Conservation (phyloP, 176 grass and related monocot species). For the Puya raimondii region DNA sequence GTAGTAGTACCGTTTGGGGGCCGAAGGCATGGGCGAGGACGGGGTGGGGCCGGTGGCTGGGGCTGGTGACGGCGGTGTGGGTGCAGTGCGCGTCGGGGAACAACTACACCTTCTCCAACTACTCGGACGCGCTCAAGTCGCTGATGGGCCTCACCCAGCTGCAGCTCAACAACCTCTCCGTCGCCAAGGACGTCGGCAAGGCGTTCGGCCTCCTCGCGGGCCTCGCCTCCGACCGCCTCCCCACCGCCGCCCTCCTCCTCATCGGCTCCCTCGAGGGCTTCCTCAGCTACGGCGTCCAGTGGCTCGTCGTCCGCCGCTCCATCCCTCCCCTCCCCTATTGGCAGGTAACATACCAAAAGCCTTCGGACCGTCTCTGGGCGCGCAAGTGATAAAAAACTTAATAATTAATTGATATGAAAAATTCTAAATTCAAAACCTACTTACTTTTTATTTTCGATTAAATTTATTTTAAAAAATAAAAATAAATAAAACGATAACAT, state of each 20-base stretch:
- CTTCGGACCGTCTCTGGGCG: not conserved
- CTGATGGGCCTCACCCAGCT: conserved; percentile 90
- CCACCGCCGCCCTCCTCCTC: conserved; percentile 73
- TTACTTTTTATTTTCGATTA: too few relatives aligned
- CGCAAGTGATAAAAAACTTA: too few relatives aligned
- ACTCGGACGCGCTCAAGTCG: conserved; percentile 70
- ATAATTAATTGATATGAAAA: too few relatives aligned
- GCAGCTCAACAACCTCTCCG: conserved; percentile 85
- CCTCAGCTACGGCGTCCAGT: conserved; percentile 81
- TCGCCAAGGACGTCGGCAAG: conserved; percentile 98
- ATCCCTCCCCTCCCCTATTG: conserved; percentile 74
- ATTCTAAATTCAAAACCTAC: too few relatives aligned
- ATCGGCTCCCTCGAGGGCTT: conserved; percentile 75
- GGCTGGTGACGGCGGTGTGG: conserved; percentile 86
- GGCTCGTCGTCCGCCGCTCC: conserved; percentile 55
- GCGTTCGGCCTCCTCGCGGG: conserved; percentile 89
- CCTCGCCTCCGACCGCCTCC: conserved; percentile 73
- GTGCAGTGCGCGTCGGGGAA: conserved; percentile 99
- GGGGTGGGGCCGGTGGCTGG: conserved; percentile 62
- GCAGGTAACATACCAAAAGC: conserved; percentile 35
- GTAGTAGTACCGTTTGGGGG: too few relatives aligned
- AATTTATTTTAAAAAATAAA: too few relatives aligned
- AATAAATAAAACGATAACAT: too few relatives aligned
- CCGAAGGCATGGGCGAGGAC: conserved; percentile 26
- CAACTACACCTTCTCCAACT: conserved; percentile 99